A percentile compares a stretch with the other conserved stretches of the same genome.
These are phyloP conservation scores for Fraxinus baroniana DNA, from an alignment of 305 asterid species.

Conservation along the genomic window DNA sequence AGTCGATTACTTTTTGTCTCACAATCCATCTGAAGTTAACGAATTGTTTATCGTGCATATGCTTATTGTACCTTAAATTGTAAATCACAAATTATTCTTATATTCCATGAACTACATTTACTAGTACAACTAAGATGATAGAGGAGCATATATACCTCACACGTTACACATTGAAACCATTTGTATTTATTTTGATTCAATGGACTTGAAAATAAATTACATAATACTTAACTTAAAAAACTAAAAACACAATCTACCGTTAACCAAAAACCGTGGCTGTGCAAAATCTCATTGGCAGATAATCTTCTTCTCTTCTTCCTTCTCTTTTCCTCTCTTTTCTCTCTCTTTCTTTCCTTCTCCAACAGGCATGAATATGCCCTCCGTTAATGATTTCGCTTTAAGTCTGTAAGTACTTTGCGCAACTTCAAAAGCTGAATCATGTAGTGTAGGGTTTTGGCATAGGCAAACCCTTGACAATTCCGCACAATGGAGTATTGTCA, in stretches of 20 bases:
- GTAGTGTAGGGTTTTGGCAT: slow-evolving; percentile 34
- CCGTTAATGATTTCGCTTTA: not conserved
- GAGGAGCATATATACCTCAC: not conserved
- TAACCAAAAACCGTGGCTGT: not conserved
- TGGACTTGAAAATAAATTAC: not conserved
- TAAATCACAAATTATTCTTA: not conserved
- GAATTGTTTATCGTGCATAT: not conserved
- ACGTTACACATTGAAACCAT: not conserved
- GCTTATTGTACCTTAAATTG: not conserved
- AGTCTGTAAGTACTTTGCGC: not conserved
- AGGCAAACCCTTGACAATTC: slow-evolving; percentile 55
- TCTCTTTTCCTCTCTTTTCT: not conserved
- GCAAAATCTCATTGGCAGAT: not conserved
- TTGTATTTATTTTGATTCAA: not conserved
- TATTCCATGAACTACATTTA: not conserved
- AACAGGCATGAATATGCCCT: not conserved
- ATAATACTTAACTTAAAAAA: not conserved
- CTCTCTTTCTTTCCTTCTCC: not conserved
- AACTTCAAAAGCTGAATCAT: not conserved
- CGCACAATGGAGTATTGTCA: slow-evolving; percentile 42
- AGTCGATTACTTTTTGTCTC: not conserved
- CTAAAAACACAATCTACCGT: not conserved
- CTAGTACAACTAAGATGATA: not conserved
- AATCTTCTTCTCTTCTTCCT: not conserved
- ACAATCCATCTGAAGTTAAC: not conserved